phyloP scores from a whole-genome alignment of 2,329 filamentous ascomycete species.

The Cladophialophora yegresii region DNA sequence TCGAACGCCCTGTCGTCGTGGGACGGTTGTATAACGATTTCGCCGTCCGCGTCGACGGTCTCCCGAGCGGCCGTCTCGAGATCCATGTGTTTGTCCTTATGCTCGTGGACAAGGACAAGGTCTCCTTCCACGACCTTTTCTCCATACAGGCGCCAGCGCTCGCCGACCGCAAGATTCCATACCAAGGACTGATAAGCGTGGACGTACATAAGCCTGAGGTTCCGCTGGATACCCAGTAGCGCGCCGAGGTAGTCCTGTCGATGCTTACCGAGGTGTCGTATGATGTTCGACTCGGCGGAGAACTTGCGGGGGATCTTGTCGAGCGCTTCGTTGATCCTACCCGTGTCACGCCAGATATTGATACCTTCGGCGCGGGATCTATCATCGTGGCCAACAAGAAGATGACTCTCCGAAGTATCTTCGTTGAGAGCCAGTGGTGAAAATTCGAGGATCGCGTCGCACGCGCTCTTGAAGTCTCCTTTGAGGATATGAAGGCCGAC shows the following conservation, averaged over 20 bases:
- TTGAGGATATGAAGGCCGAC: constrained; percentile 82
- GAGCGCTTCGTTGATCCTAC: constrained; percentile 62
- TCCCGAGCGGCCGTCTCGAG: constrained; percentile 11
- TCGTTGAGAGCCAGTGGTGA: constrained; percentile 63
- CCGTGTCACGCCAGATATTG: constrained; percentile 67
- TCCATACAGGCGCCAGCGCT: constrained; percentile 76
- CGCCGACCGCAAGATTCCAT: constrained; percentile 84
- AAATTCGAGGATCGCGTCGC: constrained; percentile 75
- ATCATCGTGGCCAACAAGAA: constrained; percentile 61
- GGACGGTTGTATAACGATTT: constrained; percentile 65
- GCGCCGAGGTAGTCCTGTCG: constrained; percentile 77
- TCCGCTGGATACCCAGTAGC: constrained; percentile 74
- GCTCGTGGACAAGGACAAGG: constrained; percentile 69
- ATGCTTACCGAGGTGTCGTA: constrained; percentile 67
- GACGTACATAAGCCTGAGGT: constrained; percentile 88
- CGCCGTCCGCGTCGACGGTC: constrained; percentile 44
- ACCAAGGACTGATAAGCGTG: constrained; percentile 95
- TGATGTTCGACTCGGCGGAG: constrained; percentile 74
- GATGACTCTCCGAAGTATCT: constrained; percentile 45
- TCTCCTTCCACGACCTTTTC: constrained; percentile 78
- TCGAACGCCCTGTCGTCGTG: constrained; percentile 58
- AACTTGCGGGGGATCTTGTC: constrained; percentile 76
- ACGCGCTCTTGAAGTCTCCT: constrained; percentile 76
- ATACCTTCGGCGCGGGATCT: constrained; percentile 76
- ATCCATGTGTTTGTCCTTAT: constrained; percentile 51